These are phyloP conservation scores for Colletotrichum sp. DNA, from an alignment of 2,329 filamentous ascomycete species.

Conservation along the genomic window DNA sequence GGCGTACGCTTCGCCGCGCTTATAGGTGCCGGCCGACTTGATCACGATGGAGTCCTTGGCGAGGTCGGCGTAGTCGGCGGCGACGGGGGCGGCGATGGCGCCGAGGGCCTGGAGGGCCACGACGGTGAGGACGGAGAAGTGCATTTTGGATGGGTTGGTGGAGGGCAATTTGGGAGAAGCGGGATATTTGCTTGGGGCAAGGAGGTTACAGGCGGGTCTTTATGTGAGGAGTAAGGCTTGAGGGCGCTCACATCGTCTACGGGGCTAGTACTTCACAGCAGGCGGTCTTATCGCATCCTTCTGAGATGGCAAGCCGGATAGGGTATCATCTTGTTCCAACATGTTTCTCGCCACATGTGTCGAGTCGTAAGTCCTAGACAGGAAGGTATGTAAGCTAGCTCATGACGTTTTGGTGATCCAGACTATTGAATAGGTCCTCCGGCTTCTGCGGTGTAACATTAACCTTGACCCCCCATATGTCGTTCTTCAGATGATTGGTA, in stretches of 20 bases:
- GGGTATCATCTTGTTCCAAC: neutral
- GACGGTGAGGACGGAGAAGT: neutral
- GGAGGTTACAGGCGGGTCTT: neutral
- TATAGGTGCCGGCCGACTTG: neutral
- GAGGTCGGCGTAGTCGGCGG: neutral
- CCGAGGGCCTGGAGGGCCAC: conserved; percentile 10
- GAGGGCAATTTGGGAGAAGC: too few species aligned
- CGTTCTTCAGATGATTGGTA: fast-evolving
- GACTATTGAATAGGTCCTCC: neutral
- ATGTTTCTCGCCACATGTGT: neutral
- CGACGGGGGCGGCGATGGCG: conserved; percentile 3
- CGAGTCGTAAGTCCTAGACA: neutral
- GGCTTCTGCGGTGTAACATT: neutral
- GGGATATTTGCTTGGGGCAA: neutral
- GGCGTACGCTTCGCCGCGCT: neutral
- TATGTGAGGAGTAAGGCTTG: neutral
- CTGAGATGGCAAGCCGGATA: neutral
- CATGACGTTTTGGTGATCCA: neutral
- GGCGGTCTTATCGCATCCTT: neutral
- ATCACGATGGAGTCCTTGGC: neutral
- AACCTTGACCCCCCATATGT: neutral
- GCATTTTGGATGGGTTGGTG: neutral
- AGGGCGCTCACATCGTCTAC: fast-evolving
- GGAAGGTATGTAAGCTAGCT: neutral
- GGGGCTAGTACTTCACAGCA: neutral